A percentile compares a stretch with the other conserved stretches of the same genome.
phyloP scores from a whole-genome alignment of 2,329 filamentous ascomycete species.

The Claviceps cyperi region DNA sequence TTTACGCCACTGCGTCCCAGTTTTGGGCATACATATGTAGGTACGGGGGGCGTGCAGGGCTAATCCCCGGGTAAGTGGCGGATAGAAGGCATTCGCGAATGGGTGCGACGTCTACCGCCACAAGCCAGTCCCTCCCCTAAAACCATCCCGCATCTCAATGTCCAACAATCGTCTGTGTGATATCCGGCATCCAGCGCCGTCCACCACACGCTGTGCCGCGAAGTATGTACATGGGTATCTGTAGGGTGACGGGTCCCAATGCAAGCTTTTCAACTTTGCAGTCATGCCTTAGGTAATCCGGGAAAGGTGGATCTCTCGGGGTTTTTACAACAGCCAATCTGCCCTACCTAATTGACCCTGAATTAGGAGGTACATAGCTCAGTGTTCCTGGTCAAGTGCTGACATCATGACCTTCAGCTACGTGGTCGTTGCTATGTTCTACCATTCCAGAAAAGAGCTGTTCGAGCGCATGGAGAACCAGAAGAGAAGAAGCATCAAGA shows the following conservation, averaged over 20 bases:
- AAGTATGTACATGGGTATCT: too few relatives aligned
- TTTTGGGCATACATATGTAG: too few relatives aligned
- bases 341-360: not conserved
- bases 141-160: too few relatives aligned
- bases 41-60: too few relatives aligned
- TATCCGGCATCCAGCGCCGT: too few relatives aligned
- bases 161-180: too few relatives aligned
- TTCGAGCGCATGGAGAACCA: not conserved
- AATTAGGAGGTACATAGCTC: not conserved
- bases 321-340: not conserved
- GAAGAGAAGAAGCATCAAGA: not conserved
- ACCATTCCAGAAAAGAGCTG: not conserved
- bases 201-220: too few relatives aligned
- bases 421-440: not conserved
- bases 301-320: not conserved
- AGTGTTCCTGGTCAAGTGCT: not conserved
- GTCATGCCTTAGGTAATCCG: not conserved
- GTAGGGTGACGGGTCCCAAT: not conserved
- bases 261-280: not conserved
- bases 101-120: too few relatives aligned
- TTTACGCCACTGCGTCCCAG: too few relatives aligned
- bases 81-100: too few relatives aligned
- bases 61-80: too few relatives aligned
- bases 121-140: too few relatives aligned
- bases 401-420: slow-evolving; percentile 6